Base-by-base conservation (phyloP, 225 moss, liverwort and hornwort genomes). In the Ulota crispa region DNA sequence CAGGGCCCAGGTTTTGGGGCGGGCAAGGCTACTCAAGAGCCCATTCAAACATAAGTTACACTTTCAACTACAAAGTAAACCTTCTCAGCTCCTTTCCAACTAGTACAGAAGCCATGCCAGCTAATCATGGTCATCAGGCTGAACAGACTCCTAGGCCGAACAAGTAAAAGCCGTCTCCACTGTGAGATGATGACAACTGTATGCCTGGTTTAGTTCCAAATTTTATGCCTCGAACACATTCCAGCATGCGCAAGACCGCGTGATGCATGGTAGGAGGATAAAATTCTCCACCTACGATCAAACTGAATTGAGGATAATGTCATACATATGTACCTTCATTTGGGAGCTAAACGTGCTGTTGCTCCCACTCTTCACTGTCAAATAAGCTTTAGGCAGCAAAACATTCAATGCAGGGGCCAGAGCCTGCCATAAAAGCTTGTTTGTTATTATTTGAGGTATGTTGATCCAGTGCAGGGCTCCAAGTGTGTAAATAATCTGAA, bases 371-470 rank as follows among this genome's bases (percentile, higher is more conserved):
- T 84, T 89, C 13, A 88, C 91, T 72, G 88, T 83, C 73, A 94
- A 82, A 79, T 94, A 92, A 76, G 92, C 94, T 87, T 91, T 85
- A 32, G 93, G 94, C 81, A 96, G 88, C 60, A 94, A 74, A 69
- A 87, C 60, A 76, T 88, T 92, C 60, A 87, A 75, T 53, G 67
- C 82, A 60, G 87, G 85, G 75, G 84, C 81, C 75, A 87, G 85
- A 80, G 88, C 88, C 85, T 85, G 80, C 78, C 78, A 85, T 53
- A 32, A 70, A 70, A 88, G 57, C 73, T 42, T 59, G 34, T 41
- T 7, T 54, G 47, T 83, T 78, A 85, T 77, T 68, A 68, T 45
- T 56, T 77, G 64, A 73, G 56, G 69, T 21, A 55, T 36, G 32
- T 26, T 73, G 63, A 85, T 73, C 78, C 64, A 78, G 55, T 71